These are phyloP conservation scores for Fusarium luffae DNA, from an alignment of 2,329 filamentous ascomycete genomes.

Conservation along the genomic window DNA sequence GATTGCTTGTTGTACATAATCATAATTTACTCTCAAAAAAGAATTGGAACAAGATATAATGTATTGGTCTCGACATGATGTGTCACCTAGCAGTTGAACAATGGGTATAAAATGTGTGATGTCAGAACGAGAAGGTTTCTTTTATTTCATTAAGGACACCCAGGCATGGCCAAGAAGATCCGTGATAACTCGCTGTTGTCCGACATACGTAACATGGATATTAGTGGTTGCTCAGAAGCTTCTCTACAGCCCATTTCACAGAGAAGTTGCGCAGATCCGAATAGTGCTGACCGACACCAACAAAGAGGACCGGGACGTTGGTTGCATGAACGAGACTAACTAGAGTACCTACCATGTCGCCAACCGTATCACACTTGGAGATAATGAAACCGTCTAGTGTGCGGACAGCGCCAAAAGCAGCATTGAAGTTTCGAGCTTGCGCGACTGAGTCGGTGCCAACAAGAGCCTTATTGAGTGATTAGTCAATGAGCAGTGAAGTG, in stretches of 20 bases:
- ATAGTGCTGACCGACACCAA: slow-evolving; percentile 79
- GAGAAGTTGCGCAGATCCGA: slow-evolving; percentile 75
- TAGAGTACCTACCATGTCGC: slow-evolving; percentile 96
- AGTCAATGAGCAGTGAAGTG: neutral
- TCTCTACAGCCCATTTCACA: slow-evolving; percentile 76
- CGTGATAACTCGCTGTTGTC: neutral
- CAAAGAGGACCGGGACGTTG: slow-evolving; percentile 92
- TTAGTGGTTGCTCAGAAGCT: slow-evolving; percentile 66
- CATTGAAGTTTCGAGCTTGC: slow-evolving; percentile 96
- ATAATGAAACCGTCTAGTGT: slow-evolving; percentile 97
- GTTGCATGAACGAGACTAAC: slow-evolving; percentile 98
- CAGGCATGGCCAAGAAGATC: slow-evolving; percentile 1
- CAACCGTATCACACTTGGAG: slow-evolving; percentile 97
- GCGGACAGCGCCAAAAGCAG: slow-evolving; percentile 83
- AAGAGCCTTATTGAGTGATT: slow-evolving; percentile 67
- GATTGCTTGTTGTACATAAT: slow-evolving; percentile 44
- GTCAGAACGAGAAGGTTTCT: neutral
- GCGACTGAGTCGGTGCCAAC: slow-evolving; percentile 96
- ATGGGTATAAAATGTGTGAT: neutral
- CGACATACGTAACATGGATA: slow-evolving; percentile 17
- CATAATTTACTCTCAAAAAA: slow-evolving; percentile 41
- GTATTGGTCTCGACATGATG: neutral
- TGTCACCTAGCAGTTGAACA: neutral
- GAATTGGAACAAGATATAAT: slow-evolving; percentile 14
- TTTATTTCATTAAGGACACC: slow-evolving; percentile 18